Evolutionary conservation across 495 filamentous ascomycete genomes (phyloP).

Genomic region (Haplographium delicatum): DNA sequence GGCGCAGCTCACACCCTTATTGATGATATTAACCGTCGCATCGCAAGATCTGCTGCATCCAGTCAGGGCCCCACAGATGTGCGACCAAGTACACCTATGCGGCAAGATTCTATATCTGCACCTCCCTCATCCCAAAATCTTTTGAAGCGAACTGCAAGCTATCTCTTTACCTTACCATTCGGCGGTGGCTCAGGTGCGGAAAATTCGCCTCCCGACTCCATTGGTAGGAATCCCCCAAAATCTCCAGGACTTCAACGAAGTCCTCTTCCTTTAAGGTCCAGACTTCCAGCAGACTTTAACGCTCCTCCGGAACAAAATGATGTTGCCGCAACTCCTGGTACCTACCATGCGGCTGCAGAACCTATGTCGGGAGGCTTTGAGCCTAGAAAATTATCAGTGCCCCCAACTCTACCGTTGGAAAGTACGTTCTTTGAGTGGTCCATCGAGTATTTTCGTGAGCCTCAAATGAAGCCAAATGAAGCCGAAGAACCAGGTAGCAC

Average conservation of each 20-base stretch:
- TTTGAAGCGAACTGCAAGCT: slow-evolving; percentile 49
- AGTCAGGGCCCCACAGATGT: slow-evolving; percentile 35
- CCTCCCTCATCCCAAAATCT: slow-evolving; percentile 41
- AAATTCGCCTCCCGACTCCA: slow-evolving; percentile 27
- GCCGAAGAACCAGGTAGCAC: slow-evolving; percentile 93
- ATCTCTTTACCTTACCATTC: slow-evolving; percentile 52
- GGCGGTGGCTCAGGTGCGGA: slow-evolving; percentile 34
- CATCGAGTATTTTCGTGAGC: slow-evolving; percentile 97
- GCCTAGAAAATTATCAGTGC: slow-evolving; percentile 47
- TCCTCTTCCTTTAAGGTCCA: slow-evolving; percentile 39
- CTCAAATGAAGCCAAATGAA: slow-evolving; percentile 95
- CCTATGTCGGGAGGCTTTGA: slow-evolving; percentile 71
- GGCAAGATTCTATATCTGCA: slow-evolving; percentile 33
- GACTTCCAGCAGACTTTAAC: slow-evolving; percentile 64
- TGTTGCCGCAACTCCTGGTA: slow-evolving; percentile 55
- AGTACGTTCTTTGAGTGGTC: slow-evolving; percentile 93
- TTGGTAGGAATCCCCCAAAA: slow-evolving; percentile 24
- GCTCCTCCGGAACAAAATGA: slow-evolving; percentile 75
- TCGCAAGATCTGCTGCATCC: slow-evolving; percentile 41
- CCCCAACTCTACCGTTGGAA: slow-evolving; percentile 63
- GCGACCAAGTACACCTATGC: slow-evolving; percentile 35
- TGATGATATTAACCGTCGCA: slow-evolving; percentile 66
- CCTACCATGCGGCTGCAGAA: slow-evolving; percentile 70
- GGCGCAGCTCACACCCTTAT: slow-evolving; percentile 63
- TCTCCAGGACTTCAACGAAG: slow-evolving; percentile 24